These are phyloP conservation scores for Trametes polyzona DNA, from an alignment of 1,284 basidiomycete species.

Conservation along the genomic window DNA sequence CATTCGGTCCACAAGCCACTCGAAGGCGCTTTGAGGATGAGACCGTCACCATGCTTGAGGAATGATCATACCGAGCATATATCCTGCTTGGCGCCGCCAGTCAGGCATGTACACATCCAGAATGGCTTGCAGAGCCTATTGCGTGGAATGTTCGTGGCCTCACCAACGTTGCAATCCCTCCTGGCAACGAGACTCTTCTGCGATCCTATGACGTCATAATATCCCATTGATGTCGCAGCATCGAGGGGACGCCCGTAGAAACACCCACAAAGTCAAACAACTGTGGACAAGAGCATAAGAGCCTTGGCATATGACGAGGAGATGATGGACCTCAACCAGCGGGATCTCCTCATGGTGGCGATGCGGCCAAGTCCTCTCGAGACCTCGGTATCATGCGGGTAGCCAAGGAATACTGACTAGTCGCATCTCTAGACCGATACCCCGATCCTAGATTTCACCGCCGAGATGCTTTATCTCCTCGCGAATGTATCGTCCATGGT, in stretches of 20 bases:
- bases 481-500: conserved; percentile 45
- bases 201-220: background rate
- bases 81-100: too few species aligned
- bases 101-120: too few species aligned
- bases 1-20: conserved; percentile 9
- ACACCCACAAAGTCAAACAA: conserved; percentile 33
- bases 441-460: conserved; percentile 47
- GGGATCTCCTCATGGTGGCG: conserved; percentile 48
- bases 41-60: too few species aligned
- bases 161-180: too few species aligned
- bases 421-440: conserved; percentile 39
- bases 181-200: conserved; percentile 45
- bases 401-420: background rate
- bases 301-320: conserved; percentile 46
- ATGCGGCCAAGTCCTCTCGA: conserved; percentile 54
- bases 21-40: too few species aligned
- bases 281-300: conserved; percentile 44
- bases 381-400: conserved; percentile 12
- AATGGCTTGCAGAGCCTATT: too few species aligned
- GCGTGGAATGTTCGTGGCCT: too few species aligned
- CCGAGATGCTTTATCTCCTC: conserved; percentile 47
- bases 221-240: conserved; percentile 44
- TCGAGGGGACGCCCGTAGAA: conserved; percentile 37
- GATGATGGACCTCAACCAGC: conserved; percentile 46
- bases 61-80: too few species aligned